Conservation (phyloP, 257 asterid genomes). For the Thymus quinquecostatus region DNA sequence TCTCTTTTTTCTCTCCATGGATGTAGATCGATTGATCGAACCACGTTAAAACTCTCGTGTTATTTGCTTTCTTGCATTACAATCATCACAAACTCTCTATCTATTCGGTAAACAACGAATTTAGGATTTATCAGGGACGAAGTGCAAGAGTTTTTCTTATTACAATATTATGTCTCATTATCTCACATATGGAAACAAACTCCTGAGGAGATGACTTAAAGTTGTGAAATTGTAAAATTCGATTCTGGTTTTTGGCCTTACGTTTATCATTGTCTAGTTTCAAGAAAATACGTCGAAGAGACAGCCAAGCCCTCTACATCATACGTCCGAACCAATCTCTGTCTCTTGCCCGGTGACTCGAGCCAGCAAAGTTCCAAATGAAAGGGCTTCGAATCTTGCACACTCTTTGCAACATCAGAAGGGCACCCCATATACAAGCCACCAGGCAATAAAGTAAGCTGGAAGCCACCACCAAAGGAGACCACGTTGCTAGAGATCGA, state of each 20-base stretch:
- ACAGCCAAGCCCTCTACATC: slow-evolving; percentile 88
- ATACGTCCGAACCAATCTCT: slow-evolving; percentile 82
- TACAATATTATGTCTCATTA: background rate
- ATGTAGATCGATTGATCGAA: no score
- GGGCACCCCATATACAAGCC: slow-evolving; percentile 94
- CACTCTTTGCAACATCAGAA: slow-evolving; percentile 69
- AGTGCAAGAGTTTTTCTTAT: background rate
- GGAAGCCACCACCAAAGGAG: slow-evolving; percentile 74
- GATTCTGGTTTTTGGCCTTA: slow-evolving; percentile 10
- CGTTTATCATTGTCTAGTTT: slow-evolving; percentile 59
- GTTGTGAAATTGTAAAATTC: background rate
- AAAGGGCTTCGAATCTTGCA: slow-evolving; percentile 79
- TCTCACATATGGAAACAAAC: background rate
- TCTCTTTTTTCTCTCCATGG: no score
- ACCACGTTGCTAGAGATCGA: slow-evolving; percentile 59
- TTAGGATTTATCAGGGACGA: no score
- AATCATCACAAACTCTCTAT: no score
- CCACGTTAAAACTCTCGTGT: no score
- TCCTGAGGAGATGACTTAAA: background rate
- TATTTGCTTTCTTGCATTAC: no score
- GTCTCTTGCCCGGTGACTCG: slow-evolving; percentile 78
- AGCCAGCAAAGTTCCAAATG: slow-evolving; percentile 92
- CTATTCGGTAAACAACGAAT: no score
- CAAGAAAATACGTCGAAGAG: slow-evolving; percentile 78
- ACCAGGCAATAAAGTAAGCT: slow-evolving; percentile 73